Evolutionary conservation across 2,329 filamentous ascomycete genomes (phyloP), one percentile per base, ranked within the genome.

Genomic region (Chrysoporthe austroafricana): DNA sequence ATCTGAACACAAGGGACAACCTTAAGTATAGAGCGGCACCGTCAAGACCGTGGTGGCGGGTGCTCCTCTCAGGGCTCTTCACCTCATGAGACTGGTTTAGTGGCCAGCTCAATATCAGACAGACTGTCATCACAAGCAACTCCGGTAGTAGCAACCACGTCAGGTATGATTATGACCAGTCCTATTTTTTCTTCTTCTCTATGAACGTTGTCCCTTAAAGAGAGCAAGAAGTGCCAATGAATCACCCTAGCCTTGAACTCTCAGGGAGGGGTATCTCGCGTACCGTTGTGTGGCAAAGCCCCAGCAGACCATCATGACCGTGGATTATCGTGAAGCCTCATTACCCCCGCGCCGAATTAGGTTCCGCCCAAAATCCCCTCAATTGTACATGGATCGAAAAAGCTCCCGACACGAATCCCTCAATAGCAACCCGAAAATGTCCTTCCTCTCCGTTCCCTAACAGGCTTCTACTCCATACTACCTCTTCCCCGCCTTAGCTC

Each of bases 191-290:
- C 44, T 42, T 58, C 26, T 58, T 48, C 39, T 70, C 63, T 69
- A 69, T 62, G 8, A 59, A 69, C 14, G 21, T 48, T 64, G 26
- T 62, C 60, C 48, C 68, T 66, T 69, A 62, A 66, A 26, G 60
- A 66, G 63, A 70, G 69, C 69, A 61, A 70, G 60, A 60, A 57
- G 60, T 66, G 46, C 64, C 61, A 64, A 60, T 61, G 57, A 48
- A 69, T 66, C 58, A 59, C 62, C 69, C 69, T 64, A 66, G 61
- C 32, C 57, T 62, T 46, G 62, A 50, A 57, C 63, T 63, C 68
- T 62, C 66, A 70, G 64, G 66, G 66, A 70, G 57, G 69, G 69
- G 69, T 70, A 70, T 70, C 69, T 70, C 66, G 64, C 64, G 66
- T 68, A 69, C 63, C 66, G 64, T 69, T 59, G 42, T 66, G 56